A percentile compares a stretch with the other conserved stretches of the same genome.
Conservation (phyloP, 768 basidiomycete species). For the Hortiboletus flavorubellus region DNA sequence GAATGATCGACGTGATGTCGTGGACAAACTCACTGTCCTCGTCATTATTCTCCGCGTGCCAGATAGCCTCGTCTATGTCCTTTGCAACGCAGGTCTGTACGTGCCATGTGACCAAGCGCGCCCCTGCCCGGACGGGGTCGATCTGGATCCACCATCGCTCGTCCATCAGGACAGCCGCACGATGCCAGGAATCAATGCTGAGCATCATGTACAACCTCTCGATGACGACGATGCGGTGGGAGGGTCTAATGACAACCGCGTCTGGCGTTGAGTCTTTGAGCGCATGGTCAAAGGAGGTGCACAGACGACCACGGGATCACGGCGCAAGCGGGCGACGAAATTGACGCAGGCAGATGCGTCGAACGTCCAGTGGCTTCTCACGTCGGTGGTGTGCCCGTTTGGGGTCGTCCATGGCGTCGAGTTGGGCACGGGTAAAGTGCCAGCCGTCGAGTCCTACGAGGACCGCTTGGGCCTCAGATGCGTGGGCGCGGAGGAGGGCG, state of each 20-base stretch:
- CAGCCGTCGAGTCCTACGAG: conserved; percentile 88
- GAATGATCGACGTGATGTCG: too few species aligned
- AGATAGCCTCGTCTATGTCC: conserved; percentile 57
- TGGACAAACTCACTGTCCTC: conserved; percentile 53
- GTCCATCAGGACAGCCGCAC: conserved; percentile 63
- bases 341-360: conserved; percentile 66
- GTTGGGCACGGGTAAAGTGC: conserved; percentile 78
- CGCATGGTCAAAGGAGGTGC: conserved; percentile 85
- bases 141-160: conserved; percentile 75
- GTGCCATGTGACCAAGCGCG: conserved; percentile 67
- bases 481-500: conserved; percentile 27
- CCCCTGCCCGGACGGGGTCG: conserved; percentile 50
- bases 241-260: conserved; percentile 52
- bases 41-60: conserved; percentile 77
- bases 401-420: conserved; percentile 76
- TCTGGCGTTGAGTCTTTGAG: conserved; percentile 78
- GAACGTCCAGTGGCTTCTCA: conserved; percentile 91
- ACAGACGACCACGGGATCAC: conserved; percentile 35
- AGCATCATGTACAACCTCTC: conserved; percentile 91
- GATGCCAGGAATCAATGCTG: conserved; percentile 66
- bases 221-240: conserved; percentile 77
- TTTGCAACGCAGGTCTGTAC: conserved; percentile 73
- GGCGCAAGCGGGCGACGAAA: conserved; percentile 59
- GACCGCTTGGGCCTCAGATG: conserved; percentile 39
- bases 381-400: conserved; percentile 73